Conservation (phyloP, 371 early-diverging fungal species). For the Basidiobolus meristosporus region DNA sequence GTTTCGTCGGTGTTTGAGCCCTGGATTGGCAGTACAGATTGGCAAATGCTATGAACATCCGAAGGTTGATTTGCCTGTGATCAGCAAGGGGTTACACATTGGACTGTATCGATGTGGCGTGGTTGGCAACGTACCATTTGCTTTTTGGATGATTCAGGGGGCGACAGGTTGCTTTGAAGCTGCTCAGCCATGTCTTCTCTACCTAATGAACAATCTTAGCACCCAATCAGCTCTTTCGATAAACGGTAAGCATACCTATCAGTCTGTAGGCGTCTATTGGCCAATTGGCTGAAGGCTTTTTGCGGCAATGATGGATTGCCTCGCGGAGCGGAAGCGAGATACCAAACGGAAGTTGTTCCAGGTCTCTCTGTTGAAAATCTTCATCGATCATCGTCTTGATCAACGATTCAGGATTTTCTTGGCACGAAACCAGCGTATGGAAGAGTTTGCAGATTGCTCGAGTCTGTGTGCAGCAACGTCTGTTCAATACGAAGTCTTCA, state of each 20-base stretch:
- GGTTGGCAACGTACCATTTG: neutral
- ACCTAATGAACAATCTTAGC: conserved; percentile 11
- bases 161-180: conserved; percentile 1
- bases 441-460: conserved; percentile 6
- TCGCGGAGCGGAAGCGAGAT: conserved; percentile 21
- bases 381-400: conserved; percentile 12
- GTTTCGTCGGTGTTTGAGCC: conserved; percentile 9
- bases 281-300: conserved; percentile 18
- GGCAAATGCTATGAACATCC: neutral
- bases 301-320: conserved; percentile 14
- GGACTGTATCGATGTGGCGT: conserved; percentile 5
- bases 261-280: conserved; percentile 16
- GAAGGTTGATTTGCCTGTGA: conserved; percentile 7
- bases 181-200: conserved; percentile 42
- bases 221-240: conserved; percentile 6
- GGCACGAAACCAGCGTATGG: conserved; percentile 6
- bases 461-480: conserved; percentile 5
- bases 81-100: conserved; percentile 6
- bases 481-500: conserved; percentile 3
- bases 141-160: neutral
- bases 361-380: conserved; percentile 9
- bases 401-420: conserved; percentile 6
- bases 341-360: conserved; percentile 18
- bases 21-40: conserved; percentile 1
- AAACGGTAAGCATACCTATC: conserved; percentile 14